phyloP scores from a whole-genome alignment of 352 stramenopile species.

The Phytopythium vexans region DNA sequence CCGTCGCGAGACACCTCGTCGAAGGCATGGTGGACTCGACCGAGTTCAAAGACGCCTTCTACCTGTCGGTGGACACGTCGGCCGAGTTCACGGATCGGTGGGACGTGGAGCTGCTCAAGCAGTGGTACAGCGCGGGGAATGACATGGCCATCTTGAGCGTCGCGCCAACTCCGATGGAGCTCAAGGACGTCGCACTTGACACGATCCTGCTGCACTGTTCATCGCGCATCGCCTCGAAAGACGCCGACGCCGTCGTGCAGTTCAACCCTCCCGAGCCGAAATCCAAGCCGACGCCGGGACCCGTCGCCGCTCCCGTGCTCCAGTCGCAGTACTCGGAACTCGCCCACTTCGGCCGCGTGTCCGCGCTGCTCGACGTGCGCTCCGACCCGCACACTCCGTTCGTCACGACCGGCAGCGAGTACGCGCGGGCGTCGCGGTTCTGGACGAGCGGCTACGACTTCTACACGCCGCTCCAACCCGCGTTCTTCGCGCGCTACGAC shows the following conservation, averaged over 20 bases:
- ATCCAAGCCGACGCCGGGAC: slow-evolving; percentile 22
- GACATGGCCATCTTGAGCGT: slow-evolving; percentile 79
- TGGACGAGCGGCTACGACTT: slow-evolving; percentile 88
- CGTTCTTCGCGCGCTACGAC: slow-evolving; percentile 66
- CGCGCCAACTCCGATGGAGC: slow-evolving; percentile 50
- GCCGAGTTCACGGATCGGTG: slow-evolving; percentile 71
- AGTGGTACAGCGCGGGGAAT: slow-evolving; percentile 82
- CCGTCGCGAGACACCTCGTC: slow-evolving; percentile 51
- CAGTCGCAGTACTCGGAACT: slow-evolving; percentile 80
- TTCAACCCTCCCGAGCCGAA: slow-evolving; percentile 75
- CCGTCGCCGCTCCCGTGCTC: slow-evolving; percentile 43
- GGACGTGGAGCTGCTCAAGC: slow-evolving; percentile 69
- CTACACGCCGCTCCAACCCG: slow-evolving; percentile 63
- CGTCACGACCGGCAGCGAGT: slow-evolving; percentile 64
- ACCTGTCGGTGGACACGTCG: slow-evolving; percentile 65
- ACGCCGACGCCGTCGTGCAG: slow-evolving; percentile 53
- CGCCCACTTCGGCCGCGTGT: slow-evolving; percentile 74
- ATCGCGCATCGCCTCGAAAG: slow-evolving; percentile 74
- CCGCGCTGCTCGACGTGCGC: slow-evolving; percentile 55
- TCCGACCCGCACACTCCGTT: slow-evolving; percentile 72
- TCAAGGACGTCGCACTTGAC: slow-evolving; percentile 27
- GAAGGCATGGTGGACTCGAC: slow-evolving; percentile 56
- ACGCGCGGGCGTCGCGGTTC: slow-evolving; percentile 74
- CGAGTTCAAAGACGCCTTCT: slow-evolving; percentile 48
- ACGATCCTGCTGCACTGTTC: slow-evolving; percentile 72